A percentile compares a stretch with the other conserved stretches of the same genome.
phyloP scores from a whole-genome alignment of 2,329 filamentous ascomycete genomes.

The Sclerotinia minor region DNA sequence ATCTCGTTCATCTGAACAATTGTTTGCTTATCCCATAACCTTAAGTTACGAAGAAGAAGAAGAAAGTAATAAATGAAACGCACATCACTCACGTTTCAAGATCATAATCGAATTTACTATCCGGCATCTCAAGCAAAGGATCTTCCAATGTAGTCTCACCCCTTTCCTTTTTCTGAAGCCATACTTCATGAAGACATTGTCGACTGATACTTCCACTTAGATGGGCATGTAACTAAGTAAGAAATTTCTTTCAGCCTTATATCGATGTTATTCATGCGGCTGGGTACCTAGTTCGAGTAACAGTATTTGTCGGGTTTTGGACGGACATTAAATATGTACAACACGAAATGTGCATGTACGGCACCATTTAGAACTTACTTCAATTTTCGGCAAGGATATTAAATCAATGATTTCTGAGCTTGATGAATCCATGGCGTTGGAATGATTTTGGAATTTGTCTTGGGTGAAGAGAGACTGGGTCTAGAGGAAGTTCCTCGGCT shows the following conservation, averaged over 20 bases:
- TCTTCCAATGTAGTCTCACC: slow-evolving; percentile 61
- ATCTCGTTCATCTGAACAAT: neutral
- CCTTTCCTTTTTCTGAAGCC: slow-evolving; percentile 57
- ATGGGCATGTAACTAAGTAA: slow-evolving; percentile 71
- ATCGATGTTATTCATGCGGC: slow-evolving; percentile 23
- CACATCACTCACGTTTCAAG: slow-evolving; percentile 59
- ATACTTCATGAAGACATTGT: slow-evolving; percentile 71
- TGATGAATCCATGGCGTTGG: slow-evolving; percentile 8
- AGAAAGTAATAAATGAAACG: slow-evolving; percentile 22
- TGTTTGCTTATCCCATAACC: neutral
- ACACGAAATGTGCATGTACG: slow-evolving; percentile 26
- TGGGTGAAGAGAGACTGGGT: neutral
- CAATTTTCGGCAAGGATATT: slow-evolving; percentile 55
- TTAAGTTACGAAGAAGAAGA: neutral
- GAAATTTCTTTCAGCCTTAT: slow-evolving; percentile 30
- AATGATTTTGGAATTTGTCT: neutral
- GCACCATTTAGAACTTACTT: slow-evolving; percentile 46
- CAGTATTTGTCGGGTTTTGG: neutral
- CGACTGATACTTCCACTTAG: slow-evolving; percentile 76
- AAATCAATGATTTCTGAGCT: slow-evolving; percentile 39
- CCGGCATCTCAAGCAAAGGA: slow-evolving; percentile 67
- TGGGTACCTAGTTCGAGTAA: neutral
- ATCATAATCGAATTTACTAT: slow-evolving; percentile 70
- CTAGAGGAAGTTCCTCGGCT: neutral
- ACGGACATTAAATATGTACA: slow-evolving; percentile 12